These are phyloP conservation scores for Phytophthora megakarya DNA, from an alignment of 352 stramenopile species.

Conservation along the genomic window DNA sequence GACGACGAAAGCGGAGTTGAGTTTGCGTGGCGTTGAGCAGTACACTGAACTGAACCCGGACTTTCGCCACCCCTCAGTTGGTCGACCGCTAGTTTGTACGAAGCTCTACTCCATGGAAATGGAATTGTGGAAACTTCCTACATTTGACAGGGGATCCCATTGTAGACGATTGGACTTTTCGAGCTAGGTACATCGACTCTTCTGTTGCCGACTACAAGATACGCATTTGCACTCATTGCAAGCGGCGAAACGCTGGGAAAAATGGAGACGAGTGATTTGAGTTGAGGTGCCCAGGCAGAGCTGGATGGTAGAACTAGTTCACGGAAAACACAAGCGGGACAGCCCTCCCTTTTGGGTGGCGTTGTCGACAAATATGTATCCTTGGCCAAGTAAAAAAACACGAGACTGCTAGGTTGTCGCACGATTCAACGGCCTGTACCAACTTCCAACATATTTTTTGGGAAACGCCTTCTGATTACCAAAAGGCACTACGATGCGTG, in stretches of 20 bases:
- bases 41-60: constrained; percentile 37
- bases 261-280: constrained; percentile 21
- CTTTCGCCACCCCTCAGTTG: constrained; percentile 14
- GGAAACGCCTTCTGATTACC: constrained; percentile 34
- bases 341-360: constrained; percentile 22
- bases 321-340: constrained; percentile 19
- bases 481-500: neutral
- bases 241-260: constrained; percentile 12
- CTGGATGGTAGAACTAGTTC: constrained; percentile 6
- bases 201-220: constrained; percentile 33
- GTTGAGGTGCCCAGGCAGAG: constrained; percentile 18
- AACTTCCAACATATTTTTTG: neutral
- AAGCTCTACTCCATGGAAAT: constrained; percentile 26
- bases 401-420: constrained; percentile 18
- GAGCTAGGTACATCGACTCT: constrained; percentile 17
- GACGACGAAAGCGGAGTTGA: constrained; percentile 35
- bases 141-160: constrained; percentile 1
- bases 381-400: too few relatives aligned
- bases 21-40: constrained; percentile 35
- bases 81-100: constrained; percentile 1
- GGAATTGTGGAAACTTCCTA: constrained; percentile 25
- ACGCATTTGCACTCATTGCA: neutral
- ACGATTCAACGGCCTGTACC: constrained; percentile 21
- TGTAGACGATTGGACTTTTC: constrained; percentile 1
- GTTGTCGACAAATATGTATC: too few relatives aligned